Evolutionary conservation across 1,139 yeast genomes (phyloP).

Genomic region (Blastobotrys aristatus): DNA sequence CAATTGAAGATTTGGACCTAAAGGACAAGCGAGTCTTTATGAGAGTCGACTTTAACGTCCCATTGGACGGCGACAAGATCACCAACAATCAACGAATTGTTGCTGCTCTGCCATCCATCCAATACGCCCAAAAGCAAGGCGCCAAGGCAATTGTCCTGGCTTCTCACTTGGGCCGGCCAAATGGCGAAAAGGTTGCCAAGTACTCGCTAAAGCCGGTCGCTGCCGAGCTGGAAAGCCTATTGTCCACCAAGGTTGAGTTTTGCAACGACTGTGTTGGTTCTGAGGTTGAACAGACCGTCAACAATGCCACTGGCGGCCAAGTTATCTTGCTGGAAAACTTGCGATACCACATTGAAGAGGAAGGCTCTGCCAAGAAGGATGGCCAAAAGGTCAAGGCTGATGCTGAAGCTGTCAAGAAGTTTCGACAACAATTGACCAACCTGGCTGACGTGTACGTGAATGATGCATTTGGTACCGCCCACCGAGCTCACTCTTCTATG

Average conservation of each 20-base stretch:
- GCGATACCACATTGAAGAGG: slow-evolving; percentile 85
- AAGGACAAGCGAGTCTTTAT: slow-evolving; percentile 89
- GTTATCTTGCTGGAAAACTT: slow-evolving; percentile 86
- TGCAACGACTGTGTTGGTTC: slow-evolving; percentile 83
- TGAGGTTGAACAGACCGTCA: slow-evolving; percentile 74
- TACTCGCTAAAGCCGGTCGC: slow-evolving; percentile 92
- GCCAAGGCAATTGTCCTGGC: slow-evolving; percentile 89
- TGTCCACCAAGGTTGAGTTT: slow-evolving; percentile 68
- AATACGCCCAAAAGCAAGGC: slow-evolving; percentile 82
- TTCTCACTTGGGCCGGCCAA: slow-evolving; percentile 97
- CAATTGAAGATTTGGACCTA: slow-evolving; percentile 84
- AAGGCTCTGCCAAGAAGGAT: slow-evolving; percentile 84
- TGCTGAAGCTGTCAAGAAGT: slow-evolving; percentile 69
- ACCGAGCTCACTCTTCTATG: slow-evolving; percentile 98
- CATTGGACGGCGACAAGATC: slow-evolving; percentile 90
- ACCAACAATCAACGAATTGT: slow-evolving; percentile 98
- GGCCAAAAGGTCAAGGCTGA: slow-evolving; percentile 89
- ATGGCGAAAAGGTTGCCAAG: slow-evolving; percentile 77
- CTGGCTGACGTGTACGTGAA: slow-evolving; percentile 94
- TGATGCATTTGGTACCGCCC: slow-evolving; percentile 98
- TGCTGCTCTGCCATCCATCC: slow-evolving; percentile 95
- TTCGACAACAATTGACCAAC: slow-evolving; percentile 81
- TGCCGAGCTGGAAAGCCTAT: slow-evolving; percentile 69
- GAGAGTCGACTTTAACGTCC: slow-evolving; percentile 95
- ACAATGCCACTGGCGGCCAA: slow-evolving; percentile 63